Evolutionary conservation across 441 rosid species (phyloP), one percentile per base, ranked within the genome.

Genomic region (Populus tomentosa): DNA sequence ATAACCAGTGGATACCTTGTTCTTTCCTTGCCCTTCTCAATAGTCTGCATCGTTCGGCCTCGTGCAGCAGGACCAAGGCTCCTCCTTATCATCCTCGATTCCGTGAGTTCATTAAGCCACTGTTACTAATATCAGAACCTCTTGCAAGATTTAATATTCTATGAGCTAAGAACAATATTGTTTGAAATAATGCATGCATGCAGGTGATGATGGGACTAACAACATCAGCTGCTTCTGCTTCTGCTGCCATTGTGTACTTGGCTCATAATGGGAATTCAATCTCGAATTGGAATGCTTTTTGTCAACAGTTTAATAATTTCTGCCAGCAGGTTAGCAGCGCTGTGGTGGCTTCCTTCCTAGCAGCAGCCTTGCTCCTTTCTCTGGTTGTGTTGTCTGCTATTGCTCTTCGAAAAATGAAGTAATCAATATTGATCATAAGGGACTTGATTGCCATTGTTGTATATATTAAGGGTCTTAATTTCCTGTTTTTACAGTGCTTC

Each of bases 281-380:
- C 82, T 76, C 95, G 9, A 94, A 93, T 21, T 94, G 98, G 98
- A 82, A 85, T 4, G 85, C 98, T 0, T 89, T 92, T 53, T 94
- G 98, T 65, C 90, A 86, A 70, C 97, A 92, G 80, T 90, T 88
- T 3, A 88, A 84, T 1, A 87, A 90, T 70, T 94, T 84, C 73
- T 94, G 97, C 85, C 86, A 88, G 86, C 85, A 87, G 56, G 85
- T 80, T 0, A 92, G 97, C 23, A 88, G 84, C 0, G 95, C 97
- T 5, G 94, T 90, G 53, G 92, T 94, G 83, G 95, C 87, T 6
- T 88, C 95, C 40, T 80, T 92, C 72, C 64, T 92, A 14, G 80
- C 91, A 0, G 86, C 84, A 2, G 56, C 67, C 30, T 21, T 91
- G 56, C 76, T 94, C 33, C 36, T 87, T 73, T 2, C 85, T 14